These are phyloP conservation scores for Tulasnella sp. DNA, from an alignment of 768 basidiomycete genomes.

Conservation along the genomic window DNA sequence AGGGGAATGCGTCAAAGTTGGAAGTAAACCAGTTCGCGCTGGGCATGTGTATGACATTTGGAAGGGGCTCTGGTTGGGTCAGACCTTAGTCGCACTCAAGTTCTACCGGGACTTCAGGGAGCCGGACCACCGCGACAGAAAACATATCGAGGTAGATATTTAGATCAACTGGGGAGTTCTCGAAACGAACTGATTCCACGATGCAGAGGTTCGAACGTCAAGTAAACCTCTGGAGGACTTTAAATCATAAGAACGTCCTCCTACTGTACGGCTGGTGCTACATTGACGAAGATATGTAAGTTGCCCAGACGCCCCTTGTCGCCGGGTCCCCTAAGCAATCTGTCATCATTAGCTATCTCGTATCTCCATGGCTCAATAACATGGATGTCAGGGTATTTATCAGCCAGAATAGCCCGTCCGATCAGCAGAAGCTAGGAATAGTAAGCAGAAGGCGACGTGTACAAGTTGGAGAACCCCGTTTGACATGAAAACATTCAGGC, in stretches of 20 bases:
- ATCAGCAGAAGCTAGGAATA: neutral
- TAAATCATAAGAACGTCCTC: neutral
- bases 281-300: neutral
- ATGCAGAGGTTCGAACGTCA: slow-evolving; percentile 14
- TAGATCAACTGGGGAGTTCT: neutral
- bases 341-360: neutral
- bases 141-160: neutral
- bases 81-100: neutral
- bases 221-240: slow-evolving; percentile 2
- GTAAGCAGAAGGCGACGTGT: neutral
- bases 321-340: neutral
- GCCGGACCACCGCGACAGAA: neutral
- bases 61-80: slow-evolving; percentile 7
- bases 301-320: neutral
- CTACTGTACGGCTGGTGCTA: neutral
- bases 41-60: neutral
- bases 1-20: slow-evolving; percentile 1
- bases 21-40: neutral
- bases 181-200: neutral
- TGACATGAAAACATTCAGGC: neutral
- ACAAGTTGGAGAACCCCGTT: neutral
- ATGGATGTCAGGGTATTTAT: neutral
- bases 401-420: neutral
- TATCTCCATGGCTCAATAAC: neutral
- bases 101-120: neutral